A percentile compares a stretch with the other conserved stretches of the same genome.
Evolutionary conservation across 148 eudicot species (phyloP).

Genomic region (Rhododendron williamsianum): DNA sequence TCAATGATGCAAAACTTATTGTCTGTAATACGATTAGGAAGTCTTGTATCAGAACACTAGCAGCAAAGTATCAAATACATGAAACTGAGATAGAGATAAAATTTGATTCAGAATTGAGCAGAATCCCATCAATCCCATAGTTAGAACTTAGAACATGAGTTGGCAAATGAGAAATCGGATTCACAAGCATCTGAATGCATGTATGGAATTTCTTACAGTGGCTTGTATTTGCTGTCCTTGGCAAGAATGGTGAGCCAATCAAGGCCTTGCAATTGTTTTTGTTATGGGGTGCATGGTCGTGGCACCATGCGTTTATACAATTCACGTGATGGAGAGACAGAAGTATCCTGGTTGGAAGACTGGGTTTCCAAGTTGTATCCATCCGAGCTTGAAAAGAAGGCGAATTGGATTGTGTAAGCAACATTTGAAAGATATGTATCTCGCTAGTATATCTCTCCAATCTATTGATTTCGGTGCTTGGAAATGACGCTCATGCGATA

Average conservation of each 20-base stretch:
- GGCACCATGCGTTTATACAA: conserved; percentile 66
- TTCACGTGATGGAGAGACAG: conserved; percentile 89
- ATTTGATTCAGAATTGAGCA: conserved; percentile 57
- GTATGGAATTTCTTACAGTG: conserved; percentile 58
- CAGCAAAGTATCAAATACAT: conserved; percentile 62
- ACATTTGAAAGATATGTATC: conserved; percentile 68
- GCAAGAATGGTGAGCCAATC: conserved; percentile 67
- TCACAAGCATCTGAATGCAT: conserved; percentile 16
- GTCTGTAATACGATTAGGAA: conserved; percentile 51
- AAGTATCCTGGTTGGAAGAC: conserved; percentile 90
- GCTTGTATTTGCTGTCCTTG: conserved; percentile 61
- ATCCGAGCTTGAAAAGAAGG: conserved; percentile 76
- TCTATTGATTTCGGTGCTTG: conserved; percentile 76
- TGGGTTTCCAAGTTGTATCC: conserved; percentile 76
- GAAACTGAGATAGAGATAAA: conserved; percentile 63
- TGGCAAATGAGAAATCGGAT: conserved; percentile 25
- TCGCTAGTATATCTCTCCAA: conserved; percentile 76
- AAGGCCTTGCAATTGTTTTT: conserved; percentile 72
- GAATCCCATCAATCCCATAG: conserved; percentile 58
- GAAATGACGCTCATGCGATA: conserved; percentile 26
- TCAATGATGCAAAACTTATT: conserved; percentile 46
- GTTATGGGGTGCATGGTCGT: conserved; percentile 56
- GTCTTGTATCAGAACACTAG: conserved; percentile 83
- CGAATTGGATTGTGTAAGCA: conserved; percentile 69
- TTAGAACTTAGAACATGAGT: conserved; percentile 44